Base-by-base conservation (phyloP, 2,329 filamentous ascomycete species). In the Claviceps sp. region DNA sequence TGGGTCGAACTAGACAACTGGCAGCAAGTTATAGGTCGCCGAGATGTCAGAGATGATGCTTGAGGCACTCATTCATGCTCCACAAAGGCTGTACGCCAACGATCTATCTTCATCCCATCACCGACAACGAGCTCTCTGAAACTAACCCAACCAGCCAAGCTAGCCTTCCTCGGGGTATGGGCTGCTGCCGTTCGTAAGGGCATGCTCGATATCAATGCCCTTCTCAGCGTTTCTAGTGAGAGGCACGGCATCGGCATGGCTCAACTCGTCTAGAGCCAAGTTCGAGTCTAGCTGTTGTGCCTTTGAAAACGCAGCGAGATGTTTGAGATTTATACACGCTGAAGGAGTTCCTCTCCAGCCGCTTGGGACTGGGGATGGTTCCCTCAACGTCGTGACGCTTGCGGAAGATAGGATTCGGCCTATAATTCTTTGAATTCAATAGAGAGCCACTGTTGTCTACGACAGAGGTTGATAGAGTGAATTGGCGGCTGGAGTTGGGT, bases 261-360 rank as follows among this genome's bases (percentile, higher is more conserved):
- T 76, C 50, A 78, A 67, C 47, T 82, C 73, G 55, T 82, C 78
- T 54, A 82, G 70, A n/a, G 80, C 78, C 57, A 85, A 64, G 60
- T 85, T 84, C 41, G 80, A 80, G 56, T 85, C 81, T 65, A 81
- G 76, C 57, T 77, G 74, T 64, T 84, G 81, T 55, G 77, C 72
- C 59, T 75, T 74, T 60, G 81, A 77, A 60, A 83, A 76, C 52
- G 77, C 70, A 60, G 73, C 74, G 52, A 84, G 70, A 54, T 72
- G 67, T 55, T 67, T 68, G 52, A 75, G 64, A 45, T 67, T 67
- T 65, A 51, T 73, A 67, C 56, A 72, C 59, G 50, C 69, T 67
- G 19, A 68, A 68, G 42, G 66, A 62, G 51, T 69, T 68, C 50
- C 66, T 68, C 53, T 70, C 68, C 49, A 65, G 56, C 39, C 67